Conservation (phyloP, 768 basidiomycete genomes). For the Galerina marginata region DNA sequence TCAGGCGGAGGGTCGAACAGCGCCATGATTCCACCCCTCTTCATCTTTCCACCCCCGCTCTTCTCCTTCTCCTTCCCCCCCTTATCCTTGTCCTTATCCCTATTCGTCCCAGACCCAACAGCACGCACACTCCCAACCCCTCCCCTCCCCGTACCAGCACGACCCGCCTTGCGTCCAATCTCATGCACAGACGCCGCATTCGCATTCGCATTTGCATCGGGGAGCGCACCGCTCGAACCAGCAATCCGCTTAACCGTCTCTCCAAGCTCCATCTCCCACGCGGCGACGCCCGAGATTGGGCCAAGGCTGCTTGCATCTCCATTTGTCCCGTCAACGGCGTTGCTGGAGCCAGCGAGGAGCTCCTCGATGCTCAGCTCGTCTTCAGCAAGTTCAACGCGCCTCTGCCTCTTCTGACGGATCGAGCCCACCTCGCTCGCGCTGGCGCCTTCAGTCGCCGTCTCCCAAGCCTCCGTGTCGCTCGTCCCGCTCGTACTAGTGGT, state of each 20-base stretch:
- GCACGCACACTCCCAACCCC: no score
- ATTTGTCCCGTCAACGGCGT: no score
- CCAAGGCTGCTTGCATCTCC: no score
- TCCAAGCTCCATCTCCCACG: conserved; percentile 35
- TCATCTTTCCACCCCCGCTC: background rate
- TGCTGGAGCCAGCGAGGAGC: conserved; percentile 23
- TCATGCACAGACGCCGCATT: conserved; percentile 1
- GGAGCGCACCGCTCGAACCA: background rate
- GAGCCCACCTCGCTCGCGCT: background rate
- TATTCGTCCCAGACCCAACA: background rate
- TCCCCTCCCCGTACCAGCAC: background rate
- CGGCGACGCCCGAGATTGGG: conserved; percentile 27
- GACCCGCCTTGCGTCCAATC: conserved; percentile 9
- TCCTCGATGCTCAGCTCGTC: conserved; percentile 28
- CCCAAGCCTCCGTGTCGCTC: conserved; percentile 16
- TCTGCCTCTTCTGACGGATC: background rate
- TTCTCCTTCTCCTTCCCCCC: background rate
- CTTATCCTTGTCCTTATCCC: background rate
- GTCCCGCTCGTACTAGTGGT: background rate
- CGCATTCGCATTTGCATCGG: background rate
- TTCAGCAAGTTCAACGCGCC: conserved; percentile 3
- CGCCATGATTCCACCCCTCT: conserved; percentile 9
- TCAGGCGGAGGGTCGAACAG: conserved; percentile 14
- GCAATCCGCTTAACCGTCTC: conserved; percentile 32
- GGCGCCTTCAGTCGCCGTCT: conserved; percentile 8